Base-by-base conservation (phyloP, 345 rosid species). In the Mercurialis annua region DNA sequence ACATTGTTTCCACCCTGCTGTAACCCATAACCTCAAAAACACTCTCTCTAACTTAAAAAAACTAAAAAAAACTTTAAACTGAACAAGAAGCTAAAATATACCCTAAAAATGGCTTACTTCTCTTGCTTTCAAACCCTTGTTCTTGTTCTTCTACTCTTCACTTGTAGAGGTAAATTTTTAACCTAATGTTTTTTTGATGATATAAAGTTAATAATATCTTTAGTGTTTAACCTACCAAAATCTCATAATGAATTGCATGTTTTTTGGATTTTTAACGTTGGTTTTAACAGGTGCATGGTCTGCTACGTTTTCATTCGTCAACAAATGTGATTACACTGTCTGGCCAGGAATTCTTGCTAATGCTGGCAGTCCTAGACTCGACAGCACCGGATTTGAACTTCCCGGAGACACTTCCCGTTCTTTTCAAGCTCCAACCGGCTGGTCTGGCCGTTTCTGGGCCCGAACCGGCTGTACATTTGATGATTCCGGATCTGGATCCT, bases 381-480 rank as follows among this genome's bases (percentile, higher is more conserved):
- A 76, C 30, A 70, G 68, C 49, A 76, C 79, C 10, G 79, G 79
- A 34, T 76, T 76, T 60, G 54, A 66, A 55, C 79, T 76, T 30
- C 68, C 69, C 4, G 18, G 47, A 15, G 79, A 57, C 31, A 44
- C 64, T 18, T 61, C 75, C 46, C 79, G 79, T 47, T 66, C 79
- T 17, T 66, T 70, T 23, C 68, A 23, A 66, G 79, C 79, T 21
- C 79, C 79, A 0, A 71, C 79, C 16, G 75, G 75, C 5, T 76
- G 79, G 79, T 76, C 79, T 15, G 79, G 79, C 4, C 75, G 79
- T 23, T 71, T 76, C 65, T 76, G 79, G 79, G 75, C 72, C 0
- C 67, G 79, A 36, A 76, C 79, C 21, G 72, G 79, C 38, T 76
- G 79, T 48, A 36, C 29, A 6, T 76, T 76, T 46, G 75, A 71